Percentiles rank a stretch among this genome's conserved stretches.
These are phyloP conservation scores for Fusarium falciforme DNA, from an alignment of 2,329 filamentous ascomycete species.

Conservation along the genomic window DNA sequence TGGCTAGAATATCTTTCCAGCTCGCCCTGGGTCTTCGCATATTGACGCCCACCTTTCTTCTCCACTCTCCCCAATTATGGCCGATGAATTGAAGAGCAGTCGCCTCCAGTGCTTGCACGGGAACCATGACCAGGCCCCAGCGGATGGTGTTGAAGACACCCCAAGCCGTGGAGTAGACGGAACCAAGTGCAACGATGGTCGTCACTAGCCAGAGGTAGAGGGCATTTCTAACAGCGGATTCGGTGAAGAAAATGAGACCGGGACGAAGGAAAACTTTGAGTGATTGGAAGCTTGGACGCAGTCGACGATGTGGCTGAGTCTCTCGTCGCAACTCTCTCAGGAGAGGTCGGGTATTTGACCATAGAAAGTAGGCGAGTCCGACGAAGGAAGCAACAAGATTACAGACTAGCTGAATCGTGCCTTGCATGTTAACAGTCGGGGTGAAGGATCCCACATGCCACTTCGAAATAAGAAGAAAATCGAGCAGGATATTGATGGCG, in stretches of 20 bases:
- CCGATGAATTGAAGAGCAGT: conserved; percentile 74
- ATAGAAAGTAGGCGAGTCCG: conserved; percentile 71
- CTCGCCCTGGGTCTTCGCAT: conserved; percentile 30
- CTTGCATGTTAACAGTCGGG: conserved; percentile 74
- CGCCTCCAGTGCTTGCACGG: conserved; percentile 74
- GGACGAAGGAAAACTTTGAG: conserved; percentile 66
- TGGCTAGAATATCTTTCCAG: conserved; percentile 42
- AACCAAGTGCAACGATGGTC: conserved; percentile 71
- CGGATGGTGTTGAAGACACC: conserved; percentile 79
- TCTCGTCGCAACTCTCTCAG: background rate
- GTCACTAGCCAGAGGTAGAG: conserved; percentile 78
- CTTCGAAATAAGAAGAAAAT: conserved; percentile 73
- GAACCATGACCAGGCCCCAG: conserved; percentile 81
- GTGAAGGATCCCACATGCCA: conserved; percentile 67
- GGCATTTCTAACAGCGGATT: conserved; percentile 75
- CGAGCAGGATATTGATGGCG: conserved; percentile 73
- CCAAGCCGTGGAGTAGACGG: conserved; percentile 77
- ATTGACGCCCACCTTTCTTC: conserved; percentile 41
- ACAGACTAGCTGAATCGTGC: conserved; percentile 71
- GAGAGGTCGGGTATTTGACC: conserved; percentile 48
- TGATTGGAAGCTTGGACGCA: conserved; percentile 54
- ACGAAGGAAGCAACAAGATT: conserved; percentile 64
- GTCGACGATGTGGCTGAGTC: background rate
- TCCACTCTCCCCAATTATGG: conserved; percentile 71
- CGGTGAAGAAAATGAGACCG: conserved; percentile 68